A percentile compares a stretch with the other conserved stretches of the same genome.
phyloP scores from a whole-genome alignment of 2,329 filamentous ascomycete species.

The Thelonectria olida region DNA sequence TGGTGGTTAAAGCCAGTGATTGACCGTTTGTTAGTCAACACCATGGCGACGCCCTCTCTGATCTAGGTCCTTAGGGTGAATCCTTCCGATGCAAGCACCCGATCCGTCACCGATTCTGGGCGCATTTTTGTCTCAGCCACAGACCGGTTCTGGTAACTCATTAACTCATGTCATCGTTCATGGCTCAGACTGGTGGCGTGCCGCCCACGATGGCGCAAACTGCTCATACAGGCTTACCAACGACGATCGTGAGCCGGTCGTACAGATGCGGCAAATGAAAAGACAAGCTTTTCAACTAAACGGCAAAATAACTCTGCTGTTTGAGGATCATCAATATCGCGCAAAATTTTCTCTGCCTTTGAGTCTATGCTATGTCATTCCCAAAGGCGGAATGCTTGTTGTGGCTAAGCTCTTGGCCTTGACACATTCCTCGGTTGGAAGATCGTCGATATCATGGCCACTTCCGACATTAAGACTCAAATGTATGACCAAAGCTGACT shows the following conservation, averaged over 20 bases:
- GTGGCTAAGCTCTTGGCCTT: not conserved
- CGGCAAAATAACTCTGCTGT: not conserved
- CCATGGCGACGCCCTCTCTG: not conserved
- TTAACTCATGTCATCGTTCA: not conserved
- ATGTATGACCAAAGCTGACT: not conserved
- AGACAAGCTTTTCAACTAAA: conserved; percentile 7
- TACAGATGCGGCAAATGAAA: conserved; percentile 14
- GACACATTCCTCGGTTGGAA: conserved; percentile 13
- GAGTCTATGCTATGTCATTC: not conserved
- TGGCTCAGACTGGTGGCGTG: not conserved
- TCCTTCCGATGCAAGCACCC: conserved; percentile 3
- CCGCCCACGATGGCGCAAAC: not conserved
- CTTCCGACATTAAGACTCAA: not conserved
- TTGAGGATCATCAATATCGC: not conserved
- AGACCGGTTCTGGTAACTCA: not conserved
- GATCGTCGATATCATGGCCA: not conserved
- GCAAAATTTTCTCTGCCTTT: not conserved
- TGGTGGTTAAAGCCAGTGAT: not conserved
- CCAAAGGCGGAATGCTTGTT: conserved; percentile 5
- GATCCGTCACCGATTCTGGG: conserved; percentile 8
- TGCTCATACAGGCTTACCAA: not conserved
- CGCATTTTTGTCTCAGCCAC: conserved; percentile 13
- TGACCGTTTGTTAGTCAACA: not conserved
- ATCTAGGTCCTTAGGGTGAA: conserved; percentile 1
- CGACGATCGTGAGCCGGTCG: not conserved